Base-by-base conservation (phyloP, 257 asterid genomes). In the Handroanthus guayacan region DNA sequence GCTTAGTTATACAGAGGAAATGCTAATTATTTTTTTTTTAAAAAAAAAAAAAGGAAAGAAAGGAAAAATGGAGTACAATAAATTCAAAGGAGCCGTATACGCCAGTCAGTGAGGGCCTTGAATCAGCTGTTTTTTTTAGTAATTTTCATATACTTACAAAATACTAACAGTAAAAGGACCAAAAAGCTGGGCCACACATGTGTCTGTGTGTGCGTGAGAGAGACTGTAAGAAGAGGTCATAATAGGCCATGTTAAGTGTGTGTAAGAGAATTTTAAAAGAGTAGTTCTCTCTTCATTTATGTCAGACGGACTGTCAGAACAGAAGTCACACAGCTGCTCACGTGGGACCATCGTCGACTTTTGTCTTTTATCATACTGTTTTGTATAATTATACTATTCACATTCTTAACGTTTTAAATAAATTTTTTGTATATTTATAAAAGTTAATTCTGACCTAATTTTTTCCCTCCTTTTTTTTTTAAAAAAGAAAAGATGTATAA, bases 331-430 rank as follows among this genome's bases (percentile, higher is more conserved):
- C 72, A 18, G 56, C 11, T 43, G 56, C 57, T 16, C 48, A 52
- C 69, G 75, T 76, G 70, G 75, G 54, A 5, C 69, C 75, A 48
- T 25, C 69, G 43, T 51, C 25, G 13, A 47, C 44, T 31, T 67
- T 68, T 67, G 64, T 56, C 17, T 65, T 18, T 43, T 65, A 16
- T 38, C 3, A 3, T 31, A 20, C 11, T 10, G 1, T 18, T 56
- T 18, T 17, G 3, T 56, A 5, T 12, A 52, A 41, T 5, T 5
- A 41, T 41, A 41, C 7, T 41, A 41, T 8, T 41, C 45, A 4
- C 45, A 41, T 25, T 25, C 31, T 1, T 25, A 25, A 25, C 31
- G 31, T 25, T 25, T 25, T 25, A 25, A 25, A 25, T 25, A 25
- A 25, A 25, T 25, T 25, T 25, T 25, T 25, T 25, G 31, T 25